Evolutionary conservation across 139 green algal genomes (phyloP).

Genomic region (Chlamydomonas urium): DNA sequence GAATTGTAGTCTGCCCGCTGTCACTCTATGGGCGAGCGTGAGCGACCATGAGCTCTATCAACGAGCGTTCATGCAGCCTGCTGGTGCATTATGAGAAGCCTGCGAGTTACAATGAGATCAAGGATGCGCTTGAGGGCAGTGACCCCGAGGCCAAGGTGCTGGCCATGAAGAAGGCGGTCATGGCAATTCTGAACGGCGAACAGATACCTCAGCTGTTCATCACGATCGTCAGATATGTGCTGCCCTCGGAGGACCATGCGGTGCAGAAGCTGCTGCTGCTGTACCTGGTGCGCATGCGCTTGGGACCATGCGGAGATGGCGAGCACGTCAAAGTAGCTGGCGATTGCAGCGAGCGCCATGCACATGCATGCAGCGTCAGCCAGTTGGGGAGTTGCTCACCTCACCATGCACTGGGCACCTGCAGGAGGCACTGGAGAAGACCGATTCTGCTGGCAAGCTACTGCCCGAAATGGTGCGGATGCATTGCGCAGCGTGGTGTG

Average conservation of each 20-base stretch:
- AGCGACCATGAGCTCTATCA: conserved; percentile 54
- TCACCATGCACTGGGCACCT: background rate
- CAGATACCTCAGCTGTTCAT: conserved; percentile 96
- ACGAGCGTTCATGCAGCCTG: conserved; percentile 88
- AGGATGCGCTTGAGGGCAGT: conserved; percentile 86
- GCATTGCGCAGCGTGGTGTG: too few species aligned
- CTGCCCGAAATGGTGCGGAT: conserved; percentile 93
- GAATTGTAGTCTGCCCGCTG: too few species aligned
- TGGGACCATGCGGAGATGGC: too few species aligned
- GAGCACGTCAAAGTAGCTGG: too few species aligned
- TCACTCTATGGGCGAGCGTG: too few species aligned
- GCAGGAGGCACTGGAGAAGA: conserved; percentile 99
- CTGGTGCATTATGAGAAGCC: conserved; percentile 86
- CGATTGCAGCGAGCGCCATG: too few species aligned
- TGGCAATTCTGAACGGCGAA: conserved; percentile 90
- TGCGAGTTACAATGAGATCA: conserved; percentile 79
- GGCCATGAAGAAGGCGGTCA: conserved; percentile 95
- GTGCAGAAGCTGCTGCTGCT: conserved; percentile 98
- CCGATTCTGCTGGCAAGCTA: conserved; percentile 88
- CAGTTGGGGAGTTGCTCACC: background rate
- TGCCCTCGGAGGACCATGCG: conserved; percentile 95
- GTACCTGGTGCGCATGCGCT: conserved; percentile 78
- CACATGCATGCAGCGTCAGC: too few species aligned
- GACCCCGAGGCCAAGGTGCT: conserved; percentile 75
- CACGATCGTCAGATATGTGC: conserved; percentile 97